A percentile compares a stretch with the other conserved stretches of the same genome.
These are phyloP conservation scores for Termitomyces sp. DNA, from an alignment of 768 basidiomycete genomes.

Conservation along the genomic window DNA sequence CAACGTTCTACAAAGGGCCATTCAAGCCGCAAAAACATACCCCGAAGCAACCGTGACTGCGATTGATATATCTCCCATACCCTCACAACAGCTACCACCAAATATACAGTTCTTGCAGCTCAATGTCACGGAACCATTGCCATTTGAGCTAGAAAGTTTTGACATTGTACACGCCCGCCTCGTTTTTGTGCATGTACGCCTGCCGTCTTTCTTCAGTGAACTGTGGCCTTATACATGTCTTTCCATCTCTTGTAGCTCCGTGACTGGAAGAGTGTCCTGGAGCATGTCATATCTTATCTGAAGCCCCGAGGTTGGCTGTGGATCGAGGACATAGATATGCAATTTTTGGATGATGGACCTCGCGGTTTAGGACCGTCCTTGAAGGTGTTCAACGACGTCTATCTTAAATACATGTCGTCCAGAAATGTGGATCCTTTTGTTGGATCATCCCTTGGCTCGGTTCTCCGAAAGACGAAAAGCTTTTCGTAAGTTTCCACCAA, in stretches of 20 bases:
- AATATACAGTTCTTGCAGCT: constrained; percentile 3
- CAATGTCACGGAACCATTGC: not conserved
- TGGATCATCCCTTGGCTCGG: not conserved
- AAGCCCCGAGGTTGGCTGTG: constrained; percentile 6
- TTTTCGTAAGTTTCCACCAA: not conserved
- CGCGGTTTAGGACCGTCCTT: not conserved
- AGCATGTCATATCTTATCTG: not conserved
- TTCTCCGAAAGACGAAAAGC: not conserved
- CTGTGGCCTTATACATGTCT: not conserved
- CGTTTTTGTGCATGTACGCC: not conserved
- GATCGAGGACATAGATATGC: not conserved
- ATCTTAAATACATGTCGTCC: not conserved
- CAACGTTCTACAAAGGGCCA: not conserved
- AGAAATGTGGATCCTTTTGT: not conserved
- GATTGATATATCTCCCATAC: constrained; percentile 4
- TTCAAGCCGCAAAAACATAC: constrained; percentile 3
- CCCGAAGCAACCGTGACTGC: constrained; percentile 4
- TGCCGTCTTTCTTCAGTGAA: not conserved
- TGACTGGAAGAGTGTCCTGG: not conserved
- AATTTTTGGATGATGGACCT: not conserved
- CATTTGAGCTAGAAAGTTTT: not conserved
- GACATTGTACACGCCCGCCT: not conserved
- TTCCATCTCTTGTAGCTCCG: not conserved
- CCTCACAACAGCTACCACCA: not conserved
- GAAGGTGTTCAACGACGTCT: not conserved